phyloP scores from a whole-genome alignment of 2,329 filamentous ascomycete genomes.

The Pseudopyrenochaeta lycopersici region DNA sequence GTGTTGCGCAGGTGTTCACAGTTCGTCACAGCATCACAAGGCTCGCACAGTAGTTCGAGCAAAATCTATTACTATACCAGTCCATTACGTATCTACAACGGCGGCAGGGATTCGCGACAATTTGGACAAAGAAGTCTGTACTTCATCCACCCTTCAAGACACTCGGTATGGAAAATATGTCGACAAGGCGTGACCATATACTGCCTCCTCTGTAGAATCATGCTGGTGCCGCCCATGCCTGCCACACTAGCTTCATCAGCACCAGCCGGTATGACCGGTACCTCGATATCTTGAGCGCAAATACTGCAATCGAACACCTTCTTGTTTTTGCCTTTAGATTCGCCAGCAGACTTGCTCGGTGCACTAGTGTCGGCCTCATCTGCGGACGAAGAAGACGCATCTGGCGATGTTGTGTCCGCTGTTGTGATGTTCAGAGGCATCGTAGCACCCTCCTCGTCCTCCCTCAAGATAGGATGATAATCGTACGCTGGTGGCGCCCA shows the following conservation, averaged over 20 bases:
- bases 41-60: no score
- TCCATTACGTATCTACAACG: conserved; percentile 64
- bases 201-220: conserved; percentile 78
- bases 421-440: conserved; percentile 75
- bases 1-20: no score
- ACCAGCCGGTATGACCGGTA: conserved; percentile 75
- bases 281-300: conserved; percentile 89
- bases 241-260: conserved; percentile 40
- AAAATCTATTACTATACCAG: no score
- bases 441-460: conserved; percentile 79
- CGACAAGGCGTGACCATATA: conserved; percentile 99
- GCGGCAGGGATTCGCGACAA: conserved; percentile 87
- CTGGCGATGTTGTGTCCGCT: conserved; percentile 14
- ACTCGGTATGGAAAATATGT: conserved; percentile 92
- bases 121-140: conserved; percentile 94
- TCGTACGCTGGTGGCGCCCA: conserved; percentile 82
- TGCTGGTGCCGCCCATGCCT: conserved; percentile 56
- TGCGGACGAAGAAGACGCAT: conserved; percentile 16
- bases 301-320: conserved; percentile 89
- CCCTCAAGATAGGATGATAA: conserved; percentile 88
- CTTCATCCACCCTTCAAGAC: conserved; percentile 95
- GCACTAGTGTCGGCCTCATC: conserved; percentile 4
- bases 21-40: no score
- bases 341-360: conserved; percentile 41
- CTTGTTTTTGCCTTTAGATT: conserved; percentile 63